Evolutionary conservation across 208 protist species (phyloP).

Genomic region (Naegleria gruberi): DNA sequence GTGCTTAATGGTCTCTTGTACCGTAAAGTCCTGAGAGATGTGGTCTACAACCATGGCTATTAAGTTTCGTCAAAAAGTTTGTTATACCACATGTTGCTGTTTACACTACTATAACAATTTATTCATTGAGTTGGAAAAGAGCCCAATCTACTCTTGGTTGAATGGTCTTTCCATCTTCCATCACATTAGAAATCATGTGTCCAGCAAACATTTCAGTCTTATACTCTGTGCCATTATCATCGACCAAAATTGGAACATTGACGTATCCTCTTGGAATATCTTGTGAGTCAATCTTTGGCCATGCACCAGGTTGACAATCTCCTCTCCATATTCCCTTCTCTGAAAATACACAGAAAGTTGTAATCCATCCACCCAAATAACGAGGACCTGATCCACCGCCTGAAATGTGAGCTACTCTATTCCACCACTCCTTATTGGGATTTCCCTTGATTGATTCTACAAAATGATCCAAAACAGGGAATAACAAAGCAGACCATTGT

Average conservation of each 20-base stretch:
- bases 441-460: background rate
- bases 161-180: background rate
- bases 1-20: too few species aligned
- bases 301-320: background rate
- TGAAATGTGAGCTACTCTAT: background rate
- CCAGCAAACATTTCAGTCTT: background rate
- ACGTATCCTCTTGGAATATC: background rate
- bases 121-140: background rate
- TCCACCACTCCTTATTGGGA: background rate
- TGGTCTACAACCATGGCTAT: too few species aligned
- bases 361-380: background rate
- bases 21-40: too few species aligned
- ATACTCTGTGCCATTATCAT: background rate
- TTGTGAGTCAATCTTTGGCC: background rate
- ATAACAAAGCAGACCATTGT: background rate
- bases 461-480: slow-evolving; percentile 12
- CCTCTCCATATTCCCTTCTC: background rate
- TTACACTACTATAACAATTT: too few species aligned
- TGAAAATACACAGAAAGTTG: background rate
- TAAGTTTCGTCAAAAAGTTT: too few species aligned
- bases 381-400: background rate
- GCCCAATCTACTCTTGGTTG: background rate
- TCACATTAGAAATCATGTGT: background rate
- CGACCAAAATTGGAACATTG: background rate
- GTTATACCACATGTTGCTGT: too few species aligned